Evolutionary conservation across 139 green algal genomes (phyloP).

Genomic region (Chlorella sp.): DNA sequence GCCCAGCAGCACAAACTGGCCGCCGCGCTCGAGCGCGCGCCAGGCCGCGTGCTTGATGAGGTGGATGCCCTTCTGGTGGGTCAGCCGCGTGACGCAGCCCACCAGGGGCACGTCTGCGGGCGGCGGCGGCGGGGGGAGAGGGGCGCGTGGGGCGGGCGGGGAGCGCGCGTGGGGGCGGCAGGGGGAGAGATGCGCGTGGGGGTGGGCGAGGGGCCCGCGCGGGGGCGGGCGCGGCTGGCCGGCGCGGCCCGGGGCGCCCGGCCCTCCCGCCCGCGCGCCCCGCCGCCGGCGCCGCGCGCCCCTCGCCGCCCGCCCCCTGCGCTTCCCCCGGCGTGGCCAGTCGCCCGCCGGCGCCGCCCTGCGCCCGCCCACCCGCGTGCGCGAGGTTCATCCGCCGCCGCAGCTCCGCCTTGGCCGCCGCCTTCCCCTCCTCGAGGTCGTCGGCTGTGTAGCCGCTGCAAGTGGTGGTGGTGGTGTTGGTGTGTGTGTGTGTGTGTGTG

Average conservation of each 20-base stretch:
- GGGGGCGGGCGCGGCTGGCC: background rate
- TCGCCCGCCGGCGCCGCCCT: too few species aligned
- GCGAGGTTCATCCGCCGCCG: conserved; percentile 63
- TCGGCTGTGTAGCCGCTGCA: conserved; percentile 66
- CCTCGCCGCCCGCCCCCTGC: background rate
- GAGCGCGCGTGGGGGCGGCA: background rate
- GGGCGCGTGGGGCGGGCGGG: background rate
- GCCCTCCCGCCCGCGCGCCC: background rate
- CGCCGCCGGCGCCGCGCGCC: background rate
- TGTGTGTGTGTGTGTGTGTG: too few species aligned
- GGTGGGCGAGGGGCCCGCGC: background rate
- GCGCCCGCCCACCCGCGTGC: conserved; percentile 8
- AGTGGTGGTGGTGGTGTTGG: too few species aligned
- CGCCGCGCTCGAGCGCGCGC: conserved; percentile 85
- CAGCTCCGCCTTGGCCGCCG: conserved; percentile 65
- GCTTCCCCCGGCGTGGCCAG: too few species aligned
- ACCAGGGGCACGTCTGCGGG: conserved; percentile 77
- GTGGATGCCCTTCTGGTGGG: conserved; percentile 97
- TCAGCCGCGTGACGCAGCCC: conserved; percentile 79
- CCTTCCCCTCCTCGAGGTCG: conserved; percentile 60
- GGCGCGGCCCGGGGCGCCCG: background rate
- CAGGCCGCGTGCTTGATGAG: conserved; percentile 97
- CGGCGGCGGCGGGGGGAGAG: too few species aligned
- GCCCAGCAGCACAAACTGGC: conserved; percentile 98
- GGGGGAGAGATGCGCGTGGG: background rate